Base-by-base conservation (phyloP, 148 eudicot genomes). In the Rhododendron kiyosumense region DNA sequence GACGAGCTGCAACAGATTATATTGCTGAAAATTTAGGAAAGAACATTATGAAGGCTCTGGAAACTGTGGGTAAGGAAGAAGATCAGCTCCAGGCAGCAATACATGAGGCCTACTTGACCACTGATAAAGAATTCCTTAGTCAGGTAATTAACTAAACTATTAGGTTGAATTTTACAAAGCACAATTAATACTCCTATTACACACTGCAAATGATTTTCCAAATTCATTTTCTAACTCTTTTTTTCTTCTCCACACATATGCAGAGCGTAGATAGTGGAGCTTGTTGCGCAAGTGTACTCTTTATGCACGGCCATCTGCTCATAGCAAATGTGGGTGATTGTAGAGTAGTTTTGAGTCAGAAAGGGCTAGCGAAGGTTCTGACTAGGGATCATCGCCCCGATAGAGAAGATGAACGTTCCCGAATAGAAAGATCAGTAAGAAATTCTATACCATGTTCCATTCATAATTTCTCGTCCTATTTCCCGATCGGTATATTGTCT, bases 301-400 rank as follows among this genome's bases (percentile, higher is more conserved):
- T 94, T 4, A 89, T 82, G 57, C 78, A 91, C 14, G 91, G 92
- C 18, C 84, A 86, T 28, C 75, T 94, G 5, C 84, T 89, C 15
- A 88, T 86, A 32, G 91, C 96, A 3, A 94, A 93, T 61, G 94
- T 89, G 36, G 96, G 96, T 3, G 96, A 94, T 83, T 94, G 96
- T 87, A 90, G 92, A 63, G 95, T 89, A 22, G 95, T 94, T 59
- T 26, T 94, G 85, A 90, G 94, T 81, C 89, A 87, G 79, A 87
- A 89, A 12, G 92, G 95, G 67, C 63, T 87, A 43, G 92, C 95
- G 34, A 46, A 77, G 32, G 76, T 86, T 18, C 75, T 94, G 81
- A 94, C 96, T 0, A 83, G 67, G 15, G 96, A 94, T 84, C 96
- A 94, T 52, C 90, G 91, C 75, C 87, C 89, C 10, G 87, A 78